phyloP scores from a whole-genome alignment of 148 eudicot species.

The Suaeda aralocaspica region DNA sequence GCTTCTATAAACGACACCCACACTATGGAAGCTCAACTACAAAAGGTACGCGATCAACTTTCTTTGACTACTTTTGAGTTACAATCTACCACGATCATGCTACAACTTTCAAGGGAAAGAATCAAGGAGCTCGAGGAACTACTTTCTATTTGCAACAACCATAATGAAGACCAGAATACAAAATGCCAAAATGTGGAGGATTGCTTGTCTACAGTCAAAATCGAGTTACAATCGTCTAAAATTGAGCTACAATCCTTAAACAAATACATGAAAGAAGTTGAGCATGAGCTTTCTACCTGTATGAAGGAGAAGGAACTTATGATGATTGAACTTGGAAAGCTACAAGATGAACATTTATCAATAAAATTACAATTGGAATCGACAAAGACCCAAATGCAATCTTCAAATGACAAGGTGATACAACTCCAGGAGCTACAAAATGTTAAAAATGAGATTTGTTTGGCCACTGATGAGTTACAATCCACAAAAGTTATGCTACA shows the following conservation, averaged over 20 bases:
- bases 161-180: background rate
- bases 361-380: conserved; percentile 4
- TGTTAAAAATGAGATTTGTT: background rate
- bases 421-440: conserved; percentile 5
- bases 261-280: background rate
- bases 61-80: conserved; percentile 12
- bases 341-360: conserved; percentile 12
- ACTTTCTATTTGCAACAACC: conserved; percentile 5
- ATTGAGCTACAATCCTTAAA: conserved; percentile 11
- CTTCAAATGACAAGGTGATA: background rate
- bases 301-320: conserved; percentile 15
- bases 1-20: conserved; percentile 1
- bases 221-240: background rate
- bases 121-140: conserved; percentile 15
- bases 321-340: conserved; percentile 5
- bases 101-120: conserved; percentile 16
- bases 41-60: conserved; percentile 7
- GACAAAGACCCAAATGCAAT: conserved; percentile 7
- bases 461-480: background rate
- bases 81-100: background rate
- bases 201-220: background rate
- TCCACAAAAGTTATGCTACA: conserved; percentile 3
- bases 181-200: background rate
- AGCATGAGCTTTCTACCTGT: conserved; percentile 7
- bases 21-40: conserved; percentile 5